Conservation (phyloP, 2,329 filamentous ascomycete species). For the Endoconidiophora polonica region DNA sequence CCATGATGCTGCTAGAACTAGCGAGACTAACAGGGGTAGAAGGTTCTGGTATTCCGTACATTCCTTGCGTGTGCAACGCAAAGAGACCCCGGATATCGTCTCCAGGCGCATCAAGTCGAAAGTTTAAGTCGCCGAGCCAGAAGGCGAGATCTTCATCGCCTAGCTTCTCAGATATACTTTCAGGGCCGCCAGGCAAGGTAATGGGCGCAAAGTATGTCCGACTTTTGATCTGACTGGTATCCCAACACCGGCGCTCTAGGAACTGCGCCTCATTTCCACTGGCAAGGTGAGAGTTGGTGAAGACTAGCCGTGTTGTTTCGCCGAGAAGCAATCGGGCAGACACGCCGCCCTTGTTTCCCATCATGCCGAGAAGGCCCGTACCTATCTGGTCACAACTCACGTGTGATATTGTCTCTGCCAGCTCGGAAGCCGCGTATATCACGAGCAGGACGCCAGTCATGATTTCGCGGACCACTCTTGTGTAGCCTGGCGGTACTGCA, state of each 20-base stretch:
- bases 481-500: slow-evolving; percentile 61
- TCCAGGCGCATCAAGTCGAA: slow-evolving; percentile 73
- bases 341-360: slow-evolving; percentile 92
- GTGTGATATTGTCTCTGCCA: slow-evolving; percentile 59
- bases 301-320: slow-evolving; percentile 75
- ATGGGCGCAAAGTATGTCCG: slow-evolving; percentile 68
- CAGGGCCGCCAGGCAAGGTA: slow-evolving; percentile 43
- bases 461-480: slow-evolving; percentile 64
- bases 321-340: slow-evolving; percentile 68
- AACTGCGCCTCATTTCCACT: slow-evolving; percentile 66
- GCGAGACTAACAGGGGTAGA: slow-evolving; percentile 18
- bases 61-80: slow-evolving; percentile 63
- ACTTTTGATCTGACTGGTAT: slow-evolving; percentile 59
- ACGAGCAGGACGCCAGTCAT: slow-evolving; percentile 72
- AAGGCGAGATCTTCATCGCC: slow-evolving; percentile 89
- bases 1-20: slow-evolving; percentile 17
- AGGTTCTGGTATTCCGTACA: slow-evolving; percentile 40
- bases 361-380: slow-evolving; percentile 78
- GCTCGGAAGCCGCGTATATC: slow-evolving; percentile 65
- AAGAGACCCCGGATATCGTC: slow-evolving; percentile 78
- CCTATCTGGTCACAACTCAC: slow-evolving; percentile 72
- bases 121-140: slow-evolving; percentile 95
- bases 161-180: slow-evolving; percentile 52
- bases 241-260: slow-evolving; percentile 78
- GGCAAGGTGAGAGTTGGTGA: slow-evolving; percentile 81